Percentiles rank a stretch among this genome's conserved stretches.
These are phyloP conservation scores for Arthroderma sp. DNA, from an alignment of 2,329 filamentous ascomycete genomes.

Conservation along the genomic window DNA sequence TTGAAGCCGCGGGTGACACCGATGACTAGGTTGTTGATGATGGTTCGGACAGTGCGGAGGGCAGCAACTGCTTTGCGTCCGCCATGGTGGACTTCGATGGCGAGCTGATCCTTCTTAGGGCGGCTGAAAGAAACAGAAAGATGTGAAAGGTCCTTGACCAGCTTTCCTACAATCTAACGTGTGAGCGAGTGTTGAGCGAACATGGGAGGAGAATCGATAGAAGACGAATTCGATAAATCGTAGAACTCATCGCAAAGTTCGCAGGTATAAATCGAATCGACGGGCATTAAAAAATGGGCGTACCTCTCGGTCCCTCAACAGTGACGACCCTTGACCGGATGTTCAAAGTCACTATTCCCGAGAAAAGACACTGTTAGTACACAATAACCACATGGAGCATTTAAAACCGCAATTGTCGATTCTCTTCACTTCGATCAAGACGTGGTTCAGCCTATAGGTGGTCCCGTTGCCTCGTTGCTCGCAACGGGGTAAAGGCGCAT, in stretches of 20 bases:
- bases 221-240: too few relatives aligned
- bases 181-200: too few relatives aligned
- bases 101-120: slow-evolving; percentile 74
- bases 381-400: too few relatives aligned
- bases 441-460: too few relatives aligned
- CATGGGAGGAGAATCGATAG: too few relatives aligned
- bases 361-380: too few relatives aligned
- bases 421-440: too few relatives aligned
- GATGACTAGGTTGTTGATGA: slow-evolving; percentile 98
- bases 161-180: slow-evolving; percentile 54
- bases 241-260: not conserved
- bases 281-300: slow-evolving; percentile 14
- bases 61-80: slow-evolving; percentile 94
- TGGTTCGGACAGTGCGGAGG: slow-evolving; percentile 90
- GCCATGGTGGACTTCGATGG: slow-evolving; percentile 98
- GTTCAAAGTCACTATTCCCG: slow-evolving; percentile 70
- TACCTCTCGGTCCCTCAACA: slow-evolving; percentile 92
- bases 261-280: not conserved
- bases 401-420: too few relatives aligned
- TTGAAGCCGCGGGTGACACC: slow-evolving; percentile 99
- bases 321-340: slow-evolving; percentile 96
- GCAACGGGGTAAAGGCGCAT: not conserved
- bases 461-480: not conserved
- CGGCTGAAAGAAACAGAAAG: slow-evolving; percentile 89
- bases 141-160: slow-evolving; percentile 92